Evolutionary conservation across 2,329 filamentous ascomycete species (phyloP), one percentile per base, ranked within the genome.

Genomic region (Microcera coccophila): DNA sequence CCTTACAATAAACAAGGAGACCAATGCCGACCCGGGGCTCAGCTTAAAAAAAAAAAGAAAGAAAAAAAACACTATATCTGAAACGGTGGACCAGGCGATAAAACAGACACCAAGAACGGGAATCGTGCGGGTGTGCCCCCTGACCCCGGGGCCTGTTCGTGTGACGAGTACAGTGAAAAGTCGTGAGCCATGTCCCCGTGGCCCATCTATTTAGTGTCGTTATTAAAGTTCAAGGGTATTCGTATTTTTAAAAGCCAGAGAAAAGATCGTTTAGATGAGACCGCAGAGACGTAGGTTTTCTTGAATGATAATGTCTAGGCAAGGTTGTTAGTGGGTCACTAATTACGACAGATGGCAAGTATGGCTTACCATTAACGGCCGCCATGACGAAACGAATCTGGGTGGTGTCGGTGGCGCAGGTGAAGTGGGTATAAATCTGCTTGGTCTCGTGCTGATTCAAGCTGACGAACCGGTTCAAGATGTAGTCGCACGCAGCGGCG

Each of bases 371-470:
- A 73, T 98, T 98, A 63, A 98, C 93, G 57, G 93, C 93, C 49
- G 91, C 90, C 93, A 98, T 98, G 71, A 98, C 93, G 76, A 98
- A 97, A 64, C 93, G 85, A 61, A 98, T 98, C 70, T 98, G 93
- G 62, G 93, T 96, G 22, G 93, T 98, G 66, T 98, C 93, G 37
- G 93, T 98, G 48, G 93, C 93, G 67, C 93, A 97, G 38, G 93
- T 98, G 73, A 98, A 98, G 71, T 97, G 93, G 46, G 93, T 98
- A 78, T 98, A 98, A 68, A 98, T 97, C 70, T 98, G 93, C 78
- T 98, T 98, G 42, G 90, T 95, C 75, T 97, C 93, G 67, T 96
- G 91, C 72, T 97, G 93, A 75, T 98, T 98, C 65, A 98, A 76
- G 65, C 87, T 93, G 61, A 97, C 93, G 70, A 98, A 98, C 65